Conservation (phyloP, 352 stramenopile species). For the Phytophthora niederhauseri region DNA sequence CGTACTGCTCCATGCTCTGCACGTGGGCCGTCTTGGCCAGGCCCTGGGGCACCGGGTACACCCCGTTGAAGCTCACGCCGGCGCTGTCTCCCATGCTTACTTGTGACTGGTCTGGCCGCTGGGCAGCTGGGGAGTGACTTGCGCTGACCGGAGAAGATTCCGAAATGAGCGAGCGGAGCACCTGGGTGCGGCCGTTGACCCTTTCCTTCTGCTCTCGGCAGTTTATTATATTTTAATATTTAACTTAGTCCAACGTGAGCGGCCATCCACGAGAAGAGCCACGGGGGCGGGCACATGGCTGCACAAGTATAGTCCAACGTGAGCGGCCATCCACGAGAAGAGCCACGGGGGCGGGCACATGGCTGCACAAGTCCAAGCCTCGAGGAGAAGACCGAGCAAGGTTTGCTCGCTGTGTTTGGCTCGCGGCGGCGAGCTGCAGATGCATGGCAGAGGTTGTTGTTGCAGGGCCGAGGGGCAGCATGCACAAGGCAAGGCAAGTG, state of each 20-base stretch:
- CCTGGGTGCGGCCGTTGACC: background rate
- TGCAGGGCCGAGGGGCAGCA: too few relatives aligned
- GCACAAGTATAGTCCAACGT: conserved; percentile 29
- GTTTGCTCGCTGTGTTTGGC: background rate
- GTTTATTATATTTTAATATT: too few relatives aligned
- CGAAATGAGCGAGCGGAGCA: conserved; percentile 15
- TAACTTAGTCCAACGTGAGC: conserved; percentile 33
- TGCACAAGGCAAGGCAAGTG: background rate
- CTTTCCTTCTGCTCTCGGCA: background rate
- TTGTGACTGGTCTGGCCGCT: background rate
- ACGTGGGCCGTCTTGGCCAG: conserved; percentile 68
- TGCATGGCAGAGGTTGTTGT: too few relatives aligned
- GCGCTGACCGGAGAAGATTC: conserved; percentile 14
- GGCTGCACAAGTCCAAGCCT: conserved; percentile 3
- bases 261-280: conserved; percentile 10
- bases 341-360: conserved; percentile 14
- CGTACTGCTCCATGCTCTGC: conserved; percentile 73
- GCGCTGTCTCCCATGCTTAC: conserved; percentile 36
- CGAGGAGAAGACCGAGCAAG: background rate
- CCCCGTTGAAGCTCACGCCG: conserved; percentile 37
- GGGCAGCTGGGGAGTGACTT: conserved; percentile 2
- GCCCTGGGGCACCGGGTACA: conserved; percentile 34
- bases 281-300: conserved; percentile 9
- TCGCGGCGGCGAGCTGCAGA: too few relatives aligned
- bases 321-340: conserved; percentile 5